Conservation (phyloP, 2,329 filamentous ascomycete genomes). For the Colletotrichum endophyticum region DNA sequence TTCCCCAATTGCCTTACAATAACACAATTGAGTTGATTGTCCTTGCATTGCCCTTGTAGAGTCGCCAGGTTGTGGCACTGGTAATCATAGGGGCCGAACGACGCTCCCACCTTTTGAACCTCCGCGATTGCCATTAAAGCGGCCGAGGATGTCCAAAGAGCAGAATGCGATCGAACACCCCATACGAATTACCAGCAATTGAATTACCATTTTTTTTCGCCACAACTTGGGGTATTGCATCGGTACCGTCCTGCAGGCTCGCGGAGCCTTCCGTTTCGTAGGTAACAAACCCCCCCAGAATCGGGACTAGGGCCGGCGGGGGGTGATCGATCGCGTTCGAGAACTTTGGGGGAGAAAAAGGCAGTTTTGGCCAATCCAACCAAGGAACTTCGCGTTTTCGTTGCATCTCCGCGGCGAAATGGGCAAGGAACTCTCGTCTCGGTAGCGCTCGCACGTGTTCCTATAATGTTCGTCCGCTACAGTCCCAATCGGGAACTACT, state of each 20-base stretch:
- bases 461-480: not conserved
- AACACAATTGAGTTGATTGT: not conserved
- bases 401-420: not conserved
- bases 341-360: not conserved
- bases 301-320: not conserved
- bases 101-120: not conserved
- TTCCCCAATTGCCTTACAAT: not conserved
- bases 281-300: not conserved
- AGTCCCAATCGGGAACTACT: not conserved
- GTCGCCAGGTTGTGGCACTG: not conserved
- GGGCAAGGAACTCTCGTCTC: not conserved
- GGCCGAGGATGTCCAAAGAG: not conserved
- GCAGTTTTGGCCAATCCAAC: not conserved
- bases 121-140: not conserved
- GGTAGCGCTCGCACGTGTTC: not conserved
- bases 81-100: not conserved
- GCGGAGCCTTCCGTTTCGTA: not conserved
- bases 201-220: not conserved
- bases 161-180: no score
- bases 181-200: not conserved
- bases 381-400: not conserved
- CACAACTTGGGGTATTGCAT: not conserved
- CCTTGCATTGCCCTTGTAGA: not conserved
- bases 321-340: not conserved
- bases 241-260: not conserved